These are phyloP conservation scores for Blastobotrys ciferrii DNA, from an alignment of 1,139 yeast species.

Conservation along the genomic window DNA sequence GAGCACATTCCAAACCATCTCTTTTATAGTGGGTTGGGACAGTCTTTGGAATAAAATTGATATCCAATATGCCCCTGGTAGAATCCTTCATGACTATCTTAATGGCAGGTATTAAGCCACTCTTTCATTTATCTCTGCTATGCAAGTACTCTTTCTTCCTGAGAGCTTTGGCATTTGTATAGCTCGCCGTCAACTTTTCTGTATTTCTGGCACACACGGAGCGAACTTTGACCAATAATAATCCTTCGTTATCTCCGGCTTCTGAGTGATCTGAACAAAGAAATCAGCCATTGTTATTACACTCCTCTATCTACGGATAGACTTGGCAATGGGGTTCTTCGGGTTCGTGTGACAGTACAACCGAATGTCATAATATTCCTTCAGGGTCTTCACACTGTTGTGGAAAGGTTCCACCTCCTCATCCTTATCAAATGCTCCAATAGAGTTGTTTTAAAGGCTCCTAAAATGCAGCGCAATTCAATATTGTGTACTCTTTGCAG, in stretches of 20 bases:
- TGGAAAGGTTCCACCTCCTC: slow-evolving; percentile 1
- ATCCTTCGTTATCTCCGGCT: background rate
- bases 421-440: slow-evolving; percentile 3
- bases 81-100: slow-evolving; percentile 1
- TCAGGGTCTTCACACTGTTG: background rate
- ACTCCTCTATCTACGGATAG: background rate
- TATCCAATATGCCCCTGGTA: slow-evolving; percentile 1
- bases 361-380: slow-evolving; percentile 4
- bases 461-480: background rate
- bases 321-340: background rate
- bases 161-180: background rate
- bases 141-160: background rate
- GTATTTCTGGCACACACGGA: slow-evolving; percentile 1
- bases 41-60: background rate
- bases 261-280: background rate
- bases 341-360: slow-evolving; percentile 1
- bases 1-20: background rate
- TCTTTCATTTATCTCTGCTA: slow-evolving; percentile 4
- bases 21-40: background rate
- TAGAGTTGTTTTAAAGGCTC: slow-evolving; percentile 1
- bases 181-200: background rate
- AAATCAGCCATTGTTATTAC: slow-evolving; percentile 3
- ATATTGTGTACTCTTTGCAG: slow-evolving; percentile 2
- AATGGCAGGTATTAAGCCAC: background rate
- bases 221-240: background rate